Percentiles rank a stretch among this genome's conserved stretches.
Conservation (phyloP, 306 rosid genomes). For the Canavalia gladiata region DNA sequence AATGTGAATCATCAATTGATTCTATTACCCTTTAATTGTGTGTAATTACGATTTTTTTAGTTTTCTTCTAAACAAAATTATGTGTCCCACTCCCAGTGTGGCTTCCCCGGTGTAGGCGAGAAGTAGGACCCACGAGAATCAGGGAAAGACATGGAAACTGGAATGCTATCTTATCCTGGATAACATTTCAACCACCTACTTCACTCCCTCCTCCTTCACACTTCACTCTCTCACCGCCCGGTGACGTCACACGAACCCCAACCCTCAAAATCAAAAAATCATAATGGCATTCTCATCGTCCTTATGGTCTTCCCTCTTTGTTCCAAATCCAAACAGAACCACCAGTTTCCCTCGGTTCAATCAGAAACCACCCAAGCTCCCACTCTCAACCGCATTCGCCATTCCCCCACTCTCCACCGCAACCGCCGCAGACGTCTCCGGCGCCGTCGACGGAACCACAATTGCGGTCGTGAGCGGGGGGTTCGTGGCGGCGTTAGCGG, state of each 20-base stretch:
- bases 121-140: constrained; percentile 59
- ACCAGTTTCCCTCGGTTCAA: constrained; percentile 44
- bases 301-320: constrained; percentile 49
- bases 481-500: constrained; percentile 77
- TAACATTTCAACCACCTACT: constrained; percentile 32
- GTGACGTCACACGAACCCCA: constrained; percentile 11
- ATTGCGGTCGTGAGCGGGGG: constrained; percentile 81
- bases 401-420: constrained; percentile 70
- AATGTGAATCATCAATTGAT: too few relatives aligned
- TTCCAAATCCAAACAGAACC: constrained; percentile 47
- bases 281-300: constrained; percentile 66
- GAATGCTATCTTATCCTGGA: constrained; percentile 62
- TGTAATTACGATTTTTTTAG: too few relatives aligned
- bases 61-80: too few relatives aligned
- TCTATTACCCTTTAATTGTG: too few relatives aligned
- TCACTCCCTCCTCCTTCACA: not conserved
- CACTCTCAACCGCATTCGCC: constrained; percentile 56
- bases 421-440: constrained; percentile 62
- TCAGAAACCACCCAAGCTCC: constrained; percentile 42
- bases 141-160: constrained; percentile 17
- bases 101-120: not conserved
- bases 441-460: constrained; percentile 70
- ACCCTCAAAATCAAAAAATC: not conserved
- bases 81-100: too few relatives aligned
- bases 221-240: constrained; percentile 26